Conservation (phyloP, 2,329 filamentous ascomycete genomes). For the Fusarium vanettenii region DNA sequence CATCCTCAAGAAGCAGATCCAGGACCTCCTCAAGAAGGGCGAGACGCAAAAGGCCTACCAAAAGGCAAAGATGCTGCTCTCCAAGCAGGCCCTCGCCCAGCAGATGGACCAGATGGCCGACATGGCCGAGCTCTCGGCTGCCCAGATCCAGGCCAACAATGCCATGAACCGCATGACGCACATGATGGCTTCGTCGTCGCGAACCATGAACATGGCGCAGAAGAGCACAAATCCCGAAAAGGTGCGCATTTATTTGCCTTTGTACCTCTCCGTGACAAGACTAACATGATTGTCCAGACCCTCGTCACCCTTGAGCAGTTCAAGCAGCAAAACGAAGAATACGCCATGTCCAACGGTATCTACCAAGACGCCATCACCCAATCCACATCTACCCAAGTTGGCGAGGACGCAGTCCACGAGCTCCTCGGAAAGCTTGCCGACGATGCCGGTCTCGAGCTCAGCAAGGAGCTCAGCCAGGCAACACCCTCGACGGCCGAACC, state of each 20-base stretch:
- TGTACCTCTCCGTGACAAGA: background rate
- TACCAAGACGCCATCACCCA: slow-evolving; percentile 88
- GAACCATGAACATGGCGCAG: slow-evolving; percentile 69
- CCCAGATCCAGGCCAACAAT: slow-evolving; percentile 74
- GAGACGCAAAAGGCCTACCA: slow-evolving; percentile 73
- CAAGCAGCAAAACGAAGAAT: slow-evolving; percentile 72
- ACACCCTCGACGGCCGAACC: slow-evolving; percentile 69
- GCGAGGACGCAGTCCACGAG: slow-evolving; percentile 88
- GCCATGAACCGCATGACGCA: slow-evolving; percentile 73
- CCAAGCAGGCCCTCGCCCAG: slow-evolving; percentile 70
- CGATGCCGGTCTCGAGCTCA: slow-evolving; percentile 86
- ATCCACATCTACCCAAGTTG: slow-evolving; percentile 77
- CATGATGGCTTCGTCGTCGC: slow-evolving; percentile 71
- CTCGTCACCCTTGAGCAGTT: slow-evolving; percentile 71
- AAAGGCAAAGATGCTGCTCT: slow-evolving; percentile 71
- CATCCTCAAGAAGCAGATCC: slow-evolving; percentile 71
- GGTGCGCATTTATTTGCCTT: slow-evolving; percentile 45
- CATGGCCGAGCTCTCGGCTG: slow-evolving; percentile 70
- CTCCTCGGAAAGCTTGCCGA: slow-evolving; percentile 88
- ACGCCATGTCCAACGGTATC: slow-evolving; percentile 75
- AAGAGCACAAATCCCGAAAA: slow-evolving; percentile 69
- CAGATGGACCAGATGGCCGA: slow-evolving; percentile 75
- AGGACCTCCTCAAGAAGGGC: slow-evolving; percentile 71
- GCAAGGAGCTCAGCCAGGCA: slow-evolving; percentile 75
- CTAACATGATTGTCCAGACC: slow-evolving; percentile 52